Base-by-base conservation (phyloP, 2,329 filamentous ascomycete genomes). In the Fusarium miscanthi region DNA sequence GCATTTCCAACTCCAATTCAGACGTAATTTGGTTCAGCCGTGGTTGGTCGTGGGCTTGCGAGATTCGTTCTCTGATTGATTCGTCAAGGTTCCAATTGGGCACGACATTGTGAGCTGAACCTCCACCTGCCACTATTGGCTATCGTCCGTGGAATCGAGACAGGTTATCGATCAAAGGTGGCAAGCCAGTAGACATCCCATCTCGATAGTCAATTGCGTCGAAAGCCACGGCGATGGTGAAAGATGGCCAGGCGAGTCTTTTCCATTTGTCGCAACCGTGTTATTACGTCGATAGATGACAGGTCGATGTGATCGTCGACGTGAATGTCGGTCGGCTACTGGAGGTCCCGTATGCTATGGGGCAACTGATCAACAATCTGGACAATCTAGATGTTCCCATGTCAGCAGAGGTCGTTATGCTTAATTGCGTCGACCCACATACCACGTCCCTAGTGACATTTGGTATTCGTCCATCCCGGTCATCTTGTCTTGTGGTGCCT, bases 181-280 rank as follows among this genome's bases (percentile, higher is more conserved):
- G 9, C 30, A 46, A 51, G 46, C n/a, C 51, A 56, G 19, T 30
- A 25, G 45, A 40, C 12, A 66, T 48, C 35, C 43, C 40, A 38
- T 63, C 35, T 41, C 35, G 51, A 69, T 64, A 59, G 63, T 53
- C 54, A 56, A 76, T 76, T 66, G 72, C 74, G 74, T 72, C 46
- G 59, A 66, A 56, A 70, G 72, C 74, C 74, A 68, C 52, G 58
- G 48, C 41, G 56, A 76, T 76, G 74, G 70, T 76, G 74, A 62
- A 72, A 76, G 60, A 59, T 35, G 45, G 53, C 46, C 42, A 38
- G 23, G 12, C 43, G 49, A 40, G 23, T 53, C 33, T 17, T 27
- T 40, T 27, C 30, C 23, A 53, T 27, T 53, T 30, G 23, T 40
- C 35, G 25, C 19, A 19, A 17, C 23, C 40, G n/a, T 30, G 33